These are phyloP conservation scores for Coemansia sp. DNA, from an alignment of 192 early-diverging fungal genomes.

Conservation along the genomic window DNA sequence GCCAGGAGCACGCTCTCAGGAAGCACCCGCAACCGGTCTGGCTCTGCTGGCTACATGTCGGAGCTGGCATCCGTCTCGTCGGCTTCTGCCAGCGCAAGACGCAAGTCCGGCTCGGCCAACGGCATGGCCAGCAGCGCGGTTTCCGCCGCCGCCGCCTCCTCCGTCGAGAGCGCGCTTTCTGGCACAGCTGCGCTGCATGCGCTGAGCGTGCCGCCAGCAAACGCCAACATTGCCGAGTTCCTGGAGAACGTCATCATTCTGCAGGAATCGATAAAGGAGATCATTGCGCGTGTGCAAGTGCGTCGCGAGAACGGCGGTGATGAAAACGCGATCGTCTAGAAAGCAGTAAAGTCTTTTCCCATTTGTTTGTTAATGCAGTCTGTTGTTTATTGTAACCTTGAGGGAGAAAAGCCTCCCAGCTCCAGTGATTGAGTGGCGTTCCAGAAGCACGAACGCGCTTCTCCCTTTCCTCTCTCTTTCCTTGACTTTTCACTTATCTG, in stretches of 20 bases:
- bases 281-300: conserved; percentile 79
- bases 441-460: not conserved
- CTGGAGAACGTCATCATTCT: conserved; percentile 89
- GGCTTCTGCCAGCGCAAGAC: conserved; percentile 10
- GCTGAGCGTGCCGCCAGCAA: conserved; percentile 42
- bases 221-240: conserved; percentile 57
- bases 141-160: not conserved
- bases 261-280: conserved; percentile 91
- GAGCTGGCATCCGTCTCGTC: conserved; percentile 36
- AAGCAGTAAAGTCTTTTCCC: not conserved
- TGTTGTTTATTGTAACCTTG: too few relatives aligned
- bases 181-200: conserved; percentile 31
- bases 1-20: not conserved
- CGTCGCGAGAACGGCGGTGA: conserved; percentile 75
- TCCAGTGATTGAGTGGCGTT: too few relatives aligned
- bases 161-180: conserved; percentile 11
- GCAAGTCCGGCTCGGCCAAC: conserved; percentile 4
- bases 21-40: conserved; percentile 20
- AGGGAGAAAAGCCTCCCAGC: too few relatives aligned
- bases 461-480: not conserved
- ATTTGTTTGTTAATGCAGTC: too few relatives aligned
- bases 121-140: conserved; percentile 4
- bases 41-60: conserved; percentile 29
- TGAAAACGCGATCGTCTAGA: conserved; percentile 48
- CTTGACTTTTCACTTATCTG: not conserved